Percentiles rank a stretch among this genome's conserved stretches.
Evolutionary conservation across 352 stramenopile genomes (phyloP).

Genomic region (Thalassiosira livingstoniorum): DNA sequence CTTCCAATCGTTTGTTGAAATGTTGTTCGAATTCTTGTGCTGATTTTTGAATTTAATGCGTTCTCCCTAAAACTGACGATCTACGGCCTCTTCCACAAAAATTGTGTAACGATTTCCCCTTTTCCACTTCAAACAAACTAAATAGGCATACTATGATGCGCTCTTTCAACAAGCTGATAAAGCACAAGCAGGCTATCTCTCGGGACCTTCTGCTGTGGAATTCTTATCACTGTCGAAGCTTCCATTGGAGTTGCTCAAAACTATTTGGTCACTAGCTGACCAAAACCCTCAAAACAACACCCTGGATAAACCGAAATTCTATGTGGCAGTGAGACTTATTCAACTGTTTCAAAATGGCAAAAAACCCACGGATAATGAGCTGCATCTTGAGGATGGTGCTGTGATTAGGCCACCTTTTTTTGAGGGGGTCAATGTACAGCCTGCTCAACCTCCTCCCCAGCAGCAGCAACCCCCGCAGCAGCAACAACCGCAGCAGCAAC

Average conservation of each 20-base stretch:
- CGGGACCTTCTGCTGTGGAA: constrained; percentile 89
- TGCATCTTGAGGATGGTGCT: constrained; percentile 50
- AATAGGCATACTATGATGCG: constrained; percentile 88
- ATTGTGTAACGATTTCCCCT: background rate
- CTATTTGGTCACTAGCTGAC: constrained; percentile 83
- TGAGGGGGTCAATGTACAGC: constrained; percentile 67
- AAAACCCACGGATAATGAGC: constrained; percentile 61
- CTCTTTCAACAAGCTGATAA: constrained; percentile 92
- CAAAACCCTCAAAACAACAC: constrained; percentile 62
- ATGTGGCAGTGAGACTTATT: constrained; percentile 79
- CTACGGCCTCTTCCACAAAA: background rate
- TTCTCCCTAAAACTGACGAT: background rate
- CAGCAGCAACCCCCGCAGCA: background rate
- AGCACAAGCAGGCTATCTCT: constrained; percentile 88
- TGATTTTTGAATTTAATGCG: constrained; percentile 2
- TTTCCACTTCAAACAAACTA: background rate
- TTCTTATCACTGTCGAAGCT: constrained; percentile 93
- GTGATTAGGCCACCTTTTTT: constrained; percentile 72
- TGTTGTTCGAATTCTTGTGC: background rate
- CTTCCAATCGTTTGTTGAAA: background rate
- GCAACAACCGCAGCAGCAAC: constrained; percentile 12
- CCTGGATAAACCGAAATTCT: constrained; percentile 78
- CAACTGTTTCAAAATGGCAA: constrained; percentile 84
- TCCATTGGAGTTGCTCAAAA: constrained; percentile 87
- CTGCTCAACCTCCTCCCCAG: constrained; percentile 26